Evolutionary conservation across 345 rosid species (phyloP), one percentile per base, ranked within the genome.

Genomic region (Clarkia xantiana): DNA sequence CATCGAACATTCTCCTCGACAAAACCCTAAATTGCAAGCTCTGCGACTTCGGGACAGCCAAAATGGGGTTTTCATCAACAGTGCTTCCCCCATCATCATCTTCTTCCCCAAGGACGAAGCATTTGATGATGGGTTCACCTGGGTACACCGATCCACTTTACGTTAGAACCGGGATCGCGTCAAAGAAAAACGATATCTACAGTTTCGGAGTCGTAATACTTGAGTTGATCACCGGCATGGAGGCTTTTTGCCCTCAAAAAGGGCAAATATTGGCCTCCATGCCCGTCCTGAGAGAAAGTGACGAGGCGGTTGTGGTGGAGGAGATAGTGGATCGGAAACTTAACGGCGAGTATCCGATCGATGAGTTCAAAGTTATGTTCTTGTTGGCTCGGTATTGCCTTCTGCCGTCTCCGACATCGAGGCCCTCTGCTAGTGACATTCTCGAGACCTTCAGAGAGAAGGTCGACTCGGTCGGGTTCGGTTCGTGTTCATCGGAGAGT

Each of bases 101-200:
- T 1, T 51, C 42, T 18, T 52, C 64, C 20, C 49, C 67, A 14
- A 61, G 67, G 36, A 45, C 49, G 3, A 79, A 76, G 68, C 81
- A 72, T 61, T 64, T 80, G 58, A 69, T 68, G 79, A 60, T 81
- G 38, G 97, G 97, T 0, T 88, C 97, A 47, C 94, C 86, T 1
- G 97, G 94, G n/a, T 88, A 88, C 60, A 81, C 89, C 0, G 97
- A 88, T 46, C 97, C 97, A 12, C 93, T 76, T 41, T 88, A 81
- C 71, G 64, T 88, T 29, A 73, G 78, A 53, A 84, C 94, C 0
- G 97, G 97, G 15, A 65, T 84, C 10, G 78, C 87, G 6, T 82
- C 95, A 0, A 82, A 82, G 69, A 89, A 82, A 71, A 89, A 78
- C 61, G 95, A 84, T 38, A 69, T 89, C 52, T 89, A 80, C 70